Evolutionary conservation across 2,329 filamentous ascomycete genomes (phyloP).

Genomic region (Dactylellina drechsleri): DNA sequence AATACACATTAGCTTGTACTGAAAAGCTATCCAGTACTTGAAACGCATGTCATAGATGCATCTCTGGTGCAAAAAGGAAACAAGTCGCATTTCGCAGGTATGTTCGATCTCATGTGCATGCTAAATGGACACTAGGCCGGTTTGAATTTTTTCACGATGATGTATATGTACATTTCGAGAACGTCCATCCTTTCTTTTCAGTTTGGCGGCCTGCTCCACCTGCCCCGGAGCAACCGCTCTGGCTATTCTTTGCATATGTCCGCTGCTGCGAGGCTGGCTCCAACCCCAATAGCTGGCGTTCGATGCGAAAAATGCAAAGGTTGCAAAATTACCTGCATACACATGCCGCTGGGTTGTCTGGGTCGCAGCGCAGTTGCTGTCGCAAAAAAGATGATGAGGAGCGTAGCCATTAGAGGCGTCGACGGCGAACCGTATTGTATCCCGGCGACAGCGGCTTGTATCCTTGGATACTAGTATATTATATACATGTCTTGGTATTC

Average conservation of each 20-base stretch:
- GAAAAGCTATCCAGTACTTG: neutral
- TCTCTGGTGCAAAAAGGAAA: no score
- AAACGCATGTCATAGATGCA: neutral
- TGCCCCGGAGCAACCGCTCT: conserved; percentile 44
- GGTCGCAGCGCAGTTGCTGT: conserved; percentile 4
- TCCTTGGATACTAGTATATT: neutral
- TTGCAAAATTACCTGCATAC: neutral
- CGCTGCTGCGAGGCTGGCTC: conserved; percentile 34
- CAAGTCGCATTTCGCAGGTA: no score
- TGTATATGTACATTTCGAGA: conserved; percentile 4
- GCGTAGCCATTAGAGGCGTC: neutral
- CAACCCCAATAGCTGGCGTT: conserved; percentile 16
- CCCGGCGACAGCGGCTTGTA: conserved; percentile 14
- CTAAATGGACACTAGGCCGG: neutral
- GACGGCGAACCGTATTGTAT: neutral
- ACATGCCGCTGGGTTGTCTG: neutral
- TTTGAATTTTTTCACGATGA: neutral
- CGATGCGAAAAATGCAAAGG: conserved; percentile 13
- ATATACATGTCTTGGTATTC: no score
- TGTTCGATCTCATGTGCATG: no score
- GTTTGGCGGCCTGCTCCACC: conserved; percentile 13
- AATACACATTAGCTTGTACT: neutral
- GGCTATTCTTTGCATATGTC: conserved; percentile 36
- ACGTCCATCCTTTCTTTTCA: neutral
- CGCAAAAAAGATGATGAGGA: neutral